These are phyloP conservation scores for Triticum urartu DNA, from an alignment of 176 grass and related monocot genomes.

Conservation along the genomic window DNA sequence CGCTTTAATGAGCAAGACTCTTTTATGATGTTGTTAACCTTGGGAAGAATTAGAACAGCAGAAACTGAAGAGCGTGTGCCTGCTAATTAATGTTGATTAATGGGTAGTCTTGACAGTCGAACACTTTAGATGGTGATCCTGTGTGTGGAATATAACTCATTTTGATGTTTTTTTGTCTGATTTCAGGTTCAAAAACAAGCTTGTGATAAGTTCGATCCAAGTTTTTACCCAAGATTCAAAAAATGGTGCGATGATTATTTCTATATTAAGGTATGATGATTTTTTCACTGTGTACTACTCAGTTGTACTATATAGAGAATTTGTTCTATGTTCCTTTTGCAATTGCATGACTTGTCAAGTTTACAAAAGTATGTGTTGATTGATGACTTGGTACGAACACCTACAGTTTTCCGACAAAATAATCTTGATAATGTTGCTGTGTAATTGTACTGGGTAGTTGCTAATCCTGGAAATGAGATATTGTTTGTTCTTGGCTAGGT, in stretches of 20 bases:
- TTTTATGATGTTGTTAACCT: not conserved
- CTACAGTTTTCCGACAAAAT: not conserved
- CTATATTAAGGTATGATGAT: constrained; percentile 73
- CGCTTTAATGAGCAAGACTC: not conserved
- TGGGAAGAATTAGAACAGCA: not conserved
- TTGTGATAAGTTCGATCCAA: constrained; percentile 94
- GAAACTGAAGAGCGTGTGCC: not conserved
- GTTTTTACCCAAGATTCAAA: constrained; percentile 96
- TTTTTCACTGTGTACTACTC: not conserved
- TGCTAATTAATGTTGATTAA: not conserved
- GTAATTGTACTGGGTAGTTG: not conserved
- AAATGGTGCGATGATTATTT: constrained; percentile 99
- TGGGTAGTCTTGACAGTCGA: not conserved
- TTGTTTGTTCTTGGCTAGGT: not conserved
- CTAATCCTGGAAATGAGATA: not conserved
- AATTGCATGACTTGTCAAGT: too few species aligned
- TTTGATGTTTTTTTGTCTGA: not conserved
- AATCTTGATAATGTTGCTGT: not conserved
- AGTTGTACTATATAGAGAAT: not conserved
- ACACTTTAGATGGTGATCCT: not conserved
- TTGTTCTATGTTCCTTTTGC: too few species aligned
- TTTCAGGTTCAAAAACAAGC: constrained; percentile 89
- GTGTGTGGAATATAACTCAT: not conserved
- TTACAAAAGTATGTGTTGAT: not conserved
- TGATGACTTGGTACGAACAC: not conserved